These are phyloP conservation scores for Chaetothyriales sp. DNA, from an alignment of 2,329 filamentous ascomycete genomes.

Conservation along the genomic window DNA sequence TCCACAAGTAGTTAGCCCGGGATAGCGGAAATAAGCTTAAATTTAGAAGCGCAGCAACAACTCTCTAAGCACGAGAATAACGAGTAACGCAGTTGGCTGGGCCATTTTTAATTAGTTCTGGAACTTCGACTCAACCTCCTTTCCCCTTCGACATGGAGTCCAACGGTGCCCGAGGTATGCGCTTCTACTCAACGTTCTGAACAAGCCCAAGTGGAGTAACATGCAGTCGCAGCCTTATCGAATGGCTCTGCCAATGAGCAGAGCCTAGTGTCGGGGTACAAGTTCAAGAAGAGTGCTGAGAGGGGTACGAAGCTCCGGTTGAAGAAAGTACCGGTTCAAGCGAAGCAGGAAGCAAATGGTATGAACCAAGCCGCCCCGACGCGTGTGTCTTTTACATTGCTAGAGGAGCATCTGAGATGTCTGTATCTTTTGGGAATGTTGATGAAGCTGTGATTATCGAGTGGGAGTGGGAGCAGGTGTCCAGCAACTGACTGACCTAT, in stretches of 20 bases:
- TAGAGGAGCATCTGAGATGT: no score
- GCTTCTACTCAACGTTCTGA: background rate
- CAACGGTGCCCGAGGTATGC: background rate
- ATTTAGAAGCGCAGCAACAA: no score
- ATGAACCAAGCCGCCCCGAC: background rate
- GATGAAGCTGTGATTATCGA: no score
- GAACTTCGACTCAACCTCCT: no score
- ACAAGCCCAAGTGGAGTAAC: background rate
- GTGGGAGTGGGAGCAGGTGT: background rate
- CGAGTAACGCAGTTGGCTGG: no score
- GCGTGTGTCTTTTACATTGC: background rate
- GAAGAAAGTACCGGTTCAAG: conserved; percentile 24
- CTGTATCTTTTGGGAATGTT: no score
- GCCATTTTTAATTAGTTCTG: no score
- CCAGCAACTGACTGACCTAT: background rate
- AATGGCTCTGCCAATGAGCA: conserved; percentile 8
- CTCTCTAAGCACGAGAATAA: no score
- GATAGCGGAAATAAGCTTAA: no score
- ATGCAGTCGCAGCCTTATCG: background rate
- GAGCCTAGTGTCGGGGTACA: conserved; percentile 31
- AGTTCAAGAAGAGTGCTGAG: conserved; percentile 30
- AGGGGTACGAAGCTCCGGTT: conserved; percentile 32
- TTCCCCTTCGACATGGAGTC: background rate
- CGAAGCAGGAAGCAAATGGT: conserved; percentile 23
- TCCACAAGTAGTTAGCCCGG: no score